Conservation (phyloP, 1,284 basidiomycete species). For the Sphaerobolus stellatus region DNA sequence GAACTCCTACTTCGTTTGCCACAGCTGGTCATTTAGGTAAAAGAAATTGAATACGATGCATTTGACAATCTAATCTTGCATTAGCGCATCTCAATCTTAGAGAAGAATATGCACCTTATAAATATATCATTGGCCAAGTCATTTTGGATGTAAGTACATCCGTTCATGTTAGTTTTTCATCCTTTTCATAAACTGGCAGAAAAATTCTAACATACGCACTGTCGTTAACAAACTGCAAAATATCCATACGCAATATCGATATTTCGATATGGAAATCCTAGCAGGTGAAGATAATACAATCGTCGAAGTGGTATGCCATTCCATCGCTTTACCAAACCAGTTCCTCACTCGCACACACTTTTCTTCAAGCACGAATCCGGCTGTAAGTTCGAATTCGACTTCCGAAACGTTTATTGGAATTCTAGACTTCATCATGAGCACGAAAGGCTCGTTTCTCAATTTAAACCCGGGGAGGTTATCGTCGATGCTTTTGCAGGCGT, state of each 20-base stretch:
- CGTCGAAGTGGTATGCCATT: conserved; percentile 78
- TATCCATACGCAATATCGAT: conserved; percentile 87
- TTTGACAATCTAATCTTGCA: neutral
- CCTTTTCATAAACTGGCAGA: conserved; percentile 46
- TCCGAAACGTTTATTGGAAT: conserved; percentile 97
- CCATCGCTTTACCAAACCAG: neutral
- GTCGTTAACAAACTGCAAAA: conserved; percentile 95
- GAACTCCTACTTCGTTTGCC: conserved; percentile 86
- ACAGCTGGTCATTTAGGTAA: conserved; percentile 88
- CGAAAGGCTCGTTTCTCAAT: conserved; percentile 71
- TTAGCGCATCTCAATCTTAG: conserved; percentile 87
- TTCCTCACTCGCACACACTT: conserved; percentile 9
- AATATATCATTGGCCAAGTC: conserved; percentile 87
- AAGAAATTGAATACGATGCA: conserved; percentile 18
- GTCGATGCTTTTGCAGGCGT: conserved; percentile 98
- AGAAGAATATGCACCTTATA: conserved; percentile 89
- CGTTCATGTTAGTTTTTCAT: neutral
- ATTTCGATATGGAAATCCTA: conserved; percentile 96
- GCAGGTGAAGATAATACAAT: conserved; percentile 86
- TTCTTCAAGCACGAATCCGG: conserved; percentile 62
- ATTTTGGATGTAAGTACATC: conserved; percentile 74
- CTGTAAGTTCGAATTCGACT: conserved; percentile 92
- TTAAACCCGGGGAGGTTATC: conserved; percentile 68
- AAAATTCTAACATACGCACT: conserved; percentile 78
- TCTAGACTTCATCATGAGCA: conserved; percentile 93